Evolutionary conservation across 345 rosid genomes (phyloP).

Genomic region (Lumnitzera littorea): DNA sequence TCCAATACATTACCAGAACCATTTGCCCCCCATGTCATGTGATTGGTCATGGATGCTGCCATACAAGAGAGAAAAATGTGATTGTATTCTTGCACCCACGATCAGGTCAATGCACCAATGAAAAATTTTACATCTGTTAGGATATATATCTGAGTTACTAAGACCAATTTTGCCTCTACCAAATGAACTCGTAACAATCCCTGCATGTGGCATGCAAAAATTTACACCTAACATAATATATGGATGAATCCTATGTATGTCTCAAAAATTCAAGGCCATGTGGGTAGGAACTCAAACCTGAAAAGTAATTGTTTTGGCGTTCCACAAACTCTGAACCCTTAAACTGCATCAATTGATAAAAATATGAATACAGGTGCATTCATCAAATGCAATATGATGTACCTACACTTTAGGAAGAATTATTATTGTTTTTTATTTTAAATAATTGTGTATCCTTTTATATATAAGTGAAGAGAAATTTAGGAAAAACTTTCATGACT

Average conservation of each 20-base stretch:
- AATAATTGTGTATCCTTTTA: too few relatives aligned
- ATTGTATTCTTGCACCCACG: neutral
- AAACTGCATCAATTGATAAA: slow-evolving; percentile 33
- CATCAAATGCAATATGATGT: slow-evolving; percentile 2
- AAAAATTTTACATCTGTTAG: neutral
- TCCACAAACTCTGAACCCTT: slow-evolving; percentile 67
- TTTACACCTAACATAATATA: too few relatives aligned
- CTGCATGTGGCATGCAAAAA: too few relatives aligned
- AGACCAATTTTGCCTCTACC: too few relatives aligned
- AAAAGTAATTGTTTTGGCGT: slow-evolving; percentile 57
- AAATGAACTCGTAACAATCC: too few relatives aligned
- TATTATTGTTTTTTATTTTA: too few relatives aligned
- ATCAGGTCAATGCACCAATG: neutral
- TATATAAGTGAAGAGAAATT: too few relatives aligned
- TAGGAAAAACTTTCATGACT: too few relatives aligned
- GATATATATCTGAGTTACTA: too few relatives aligned
- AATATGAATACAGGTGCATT: neutral
- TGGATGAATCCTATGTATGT: neutral
- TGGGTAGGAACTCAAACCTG: slow-evolving; percentile 32
- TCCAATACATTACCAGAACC: slow-evolving; percentile 57
- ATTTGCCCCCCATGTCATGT: slow-evolving; percentile 56
- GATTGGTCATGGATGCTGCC: slow-evolving; percentile 71
- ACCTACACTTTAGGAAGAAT: too few relatives aligned
- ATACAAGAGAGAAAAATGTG: slow-evolving; percentile 11
- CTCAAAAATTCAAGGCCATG: slow-evolving; percentile 2